Base-by-base conservation (phyloP, 129 eudicot genomes). In the Calendula officinalis region DNA sequence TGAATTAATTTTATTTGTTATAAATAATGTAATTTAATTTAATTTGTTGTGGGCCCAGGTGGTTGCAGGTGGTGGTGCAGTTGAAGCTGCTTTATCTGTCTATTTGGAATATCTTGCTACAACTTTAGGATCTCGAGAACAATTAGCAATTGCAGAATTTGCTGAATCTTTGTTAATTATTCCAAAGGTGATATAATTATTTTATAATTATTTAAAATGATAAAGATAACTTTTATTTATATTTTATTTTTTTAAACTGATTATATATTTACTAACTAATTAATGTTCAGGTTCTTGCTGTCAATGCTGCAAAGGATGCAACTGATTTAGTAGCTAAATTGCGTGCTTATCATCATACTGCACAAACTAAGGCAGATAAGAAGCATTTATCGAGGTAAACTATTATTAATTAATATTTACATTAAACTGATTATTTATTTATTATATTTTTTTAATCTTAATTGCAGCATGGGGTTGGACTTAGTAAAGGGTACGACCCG, bases 61-160 rank as follows among this genome's bases (percentile, higher is more conserved):
- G 41, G 98, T 92, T 56, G 96, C 98, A 36, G 98, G 98, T 67
- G 98, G 98, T 48, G 98, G 96, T 44, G 98, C 98, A 6, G 98
- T 83, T 66, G 96, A 92, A 80, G 90, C 98, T 32, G 95, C 98
- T 10, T 70, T 92, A 60, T 92, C 95, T 51, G 96, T 88, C 8
- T 88, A 88, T 73, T 73, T 92, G 76, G 98, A 92, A 75, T 78
- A 91, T 67, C 89, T 91, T 64, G 98, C 98, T 56, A 91, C 96
- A 43, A 91, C 98, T 16, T 73, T 91, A 43, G 98, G 98, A 59
- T 91, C 96, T 16, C 82, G 96, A 52, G 98, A 91, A 77, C 98
- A 92, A 81, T 69, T 85, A 51, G 98, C 96, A 43, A 92, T 92
- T 74, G 98, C 96, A 40, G 96, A 88, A 57, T 92, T 88, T 73